These are phyloP conservation scores for Cadophora malorum DNA, from an alignment of 2,329 filamentous ascomycete species.

Conservation along the genomic window DNA sequence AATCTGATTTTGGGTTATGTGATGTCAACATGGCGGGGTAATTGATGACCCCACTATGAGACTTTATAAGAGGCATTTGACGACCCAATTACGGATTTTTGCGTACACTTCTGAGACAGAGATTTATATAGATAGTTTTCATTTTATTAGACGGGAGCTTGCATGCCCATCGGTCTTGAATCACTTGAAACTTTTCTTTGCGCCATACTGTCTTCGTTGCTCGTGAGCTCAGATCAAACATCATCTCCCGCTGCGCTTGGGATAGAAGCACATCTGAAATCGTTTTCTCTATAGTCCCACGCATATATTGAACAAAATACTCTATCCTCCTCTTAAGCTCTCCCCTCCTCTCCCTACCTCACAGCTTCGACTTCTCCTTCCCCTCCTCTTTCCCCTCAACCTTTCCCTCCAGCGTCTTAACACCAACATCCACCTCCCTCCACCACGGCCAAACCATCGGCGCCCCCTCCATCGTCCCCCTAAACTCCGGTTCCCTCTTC, in stretches of 20 bases:
- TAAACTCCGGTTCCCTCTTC: constrained; percentile 63
- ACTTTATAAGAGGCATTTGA: too few species aligned
- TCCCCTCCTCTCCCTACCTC: background rate
- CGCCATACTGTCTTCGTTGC: background rate
- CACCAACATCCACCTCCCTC: constrained; percentile 54
- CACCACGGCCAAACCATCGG: constrained; percentile 67
- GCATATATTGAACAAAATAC: background rate
- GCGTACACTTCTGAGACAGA: too few species aligned
- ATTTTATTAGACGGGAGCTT: too few species aligned
- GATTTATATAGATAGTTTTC: too few species aligned
- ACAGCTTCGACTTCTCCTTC: constrained; percentile 30
- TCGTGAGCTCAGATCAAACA: background rate
- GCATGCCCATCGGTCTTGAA: too few species aligned
- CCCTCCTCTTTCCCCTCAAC: background rate
- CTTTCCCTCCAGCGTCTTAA: constrained; percentile 30
- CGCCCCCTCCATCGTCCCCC: constrained; percentile 60
- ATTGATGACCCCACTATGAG: too few species aligned
- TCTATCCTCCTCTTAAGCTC: background rate
- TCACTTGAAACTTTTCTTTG: too few species aligned
- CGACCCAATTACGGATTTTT: too few species aligned
- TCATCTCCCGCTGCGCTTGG: background rate
- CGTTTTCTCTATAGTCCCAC: background rate
- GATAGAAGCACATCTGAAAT: background rate
- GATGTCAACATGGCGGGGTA: too few species aligned
- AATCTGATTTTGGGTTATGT: too few species aligned